Base-by-base conservation (phyloP, 2,329 filamentous ascomycete species). In the Arthrobotrys iridis region DNA sequence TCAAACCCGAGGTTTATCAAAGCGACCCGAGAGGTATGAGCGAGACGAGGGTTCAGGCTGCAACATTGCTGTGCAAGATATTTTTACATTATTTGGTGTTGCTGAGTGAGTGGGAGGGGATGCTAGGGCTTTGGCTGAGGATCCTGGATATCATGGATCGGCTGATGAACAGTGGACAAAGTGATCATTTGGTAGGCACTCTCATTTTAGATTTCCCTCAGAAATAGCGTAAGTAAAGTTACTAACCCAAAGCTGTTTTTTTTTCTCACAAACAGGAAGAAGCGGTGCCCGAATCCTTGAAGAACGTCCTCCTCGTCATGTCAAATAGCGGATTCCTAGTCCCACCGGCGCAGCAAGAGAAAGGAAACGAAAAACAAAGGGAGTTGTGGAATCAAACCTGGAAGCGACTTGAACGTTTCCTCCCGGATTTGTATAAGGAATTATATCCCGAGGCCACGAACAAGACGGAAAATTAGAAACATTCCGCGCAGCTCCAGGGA, bases 281-380 rank as follows among this genome's bases (percentile, higher is more conserved):
- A 84, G 94, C 95, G 10, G 93, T 98, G 1, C 91, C 92, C 0
- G 95, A 99, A 82, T 95, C 93, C 78, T 84, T 99, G 70, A 99
- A 99, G 83, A 99, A 99, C 78, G 93, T 98, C 60, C 85, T 98
- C 22, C 86, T 99, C 7, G 95, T 99, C 79, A 97, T 99, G 93
- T 89, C 91, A 4, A 95, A 90, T 81, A 93, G 91, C 58, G 93
- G 91, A 35, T 93, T 92, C 79, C 87, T 99, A 3, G 89, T 92
- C 0, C 87, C 91, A 0, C 92, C 92, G 10, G 85, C 83, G 77
- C 82, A 86, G 78, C 59, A 72, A 28, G 63, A 62, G 26, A 86
- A 89, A 77, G 88, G 89, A 13, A 79, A 81, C 40, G 80, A 81
- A 11, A 82, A 82, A 35, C 77, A 78, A 35, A 76, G 77, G 43